Evolutionary conservation across 2,329 filamentous ascomycete species (phyloP), one percentile per base, ranked within the genome.

Genomic region (Aspergillus aculeatus): DNA sequence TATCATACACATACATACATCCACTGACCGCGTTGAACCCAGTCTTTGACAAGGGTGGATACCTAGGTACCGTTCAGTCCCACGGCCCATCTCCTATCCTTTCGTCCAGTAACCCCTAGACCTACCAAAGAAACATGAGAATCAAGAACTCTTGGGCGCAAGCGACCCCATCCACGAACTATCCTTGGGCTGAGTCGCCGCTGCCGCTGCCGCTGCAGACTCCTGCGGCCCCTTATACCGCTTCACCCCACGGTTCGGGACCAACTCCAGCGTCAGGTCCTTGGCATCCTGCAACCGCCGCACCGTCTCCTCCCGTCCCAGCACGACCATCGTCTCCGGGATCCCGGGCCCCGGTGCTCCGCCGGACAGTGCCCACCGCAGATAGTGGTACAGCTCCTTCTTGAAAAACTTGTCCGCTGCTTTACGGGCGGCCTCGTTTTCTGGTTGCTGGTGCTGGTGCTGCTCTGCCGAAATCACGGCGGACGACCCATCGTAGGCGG

Each of bases 281-380:
- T 71, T 76, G 5, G 79, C 77, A 56, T 79, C 74, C 50, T 72
- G 64, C n/a, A 83, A 62, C 52, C 83, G 74, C 51, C 71, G 68
- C 21, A 83, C 63, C 10, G 78, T 80, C 66, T 85, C 82, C 3
- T 80, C 74, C 50, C 78, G 79, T 0, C 86, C 85, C 23, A 88
- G 69, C 21, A 86, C 78, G 12, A 69, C 75, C 82, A 88, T 83
- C 2, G 80, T 80, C 44, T 80, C 76, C 1, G 80, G 80, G 10
- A 84, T 79, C 16, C 80, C 77, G 1, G 85, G 84, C 0, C 86
- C 86, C 10, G 80, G 77, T 21, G 75, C 74, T 2, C 83, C 83
- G 47, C 78, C 83, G 2, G 79, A 77, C 24, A 88, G 63, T 1
- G 82, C 84, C 79, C 83, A 83, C 54, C 86, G 80, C 56, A 88